Evolutionary conservation across 805 yeast species (phyloP), one percentile per base, ranked within the genome.

Genomic region (Kodamaea lidongshanica): DNA sequence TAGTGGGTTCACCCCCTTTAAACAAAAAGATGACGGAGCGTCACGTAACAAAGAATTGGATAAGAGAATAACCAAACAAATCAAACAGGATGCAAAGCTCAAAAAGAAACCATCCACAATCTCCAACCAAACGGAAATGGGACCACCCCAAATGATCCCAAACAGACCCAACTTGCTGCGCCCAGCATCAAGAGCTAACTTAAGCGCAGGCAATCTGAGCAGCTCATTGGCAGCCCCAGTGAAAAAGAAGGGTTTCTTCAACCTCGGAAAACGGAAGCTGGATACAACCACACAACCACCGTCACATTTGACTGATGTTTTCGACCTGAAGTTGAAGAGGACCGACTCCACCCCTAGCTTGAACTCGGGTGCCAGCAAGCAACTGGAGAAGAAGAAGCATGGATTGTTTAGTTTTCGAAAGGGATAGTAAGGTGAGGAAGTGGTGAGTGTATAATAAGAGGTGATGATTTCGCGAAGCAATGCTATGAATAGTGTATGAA

Each of bases 1-100:
- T 5, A 33, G 45, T 7, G 46, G 50, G 4, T 41, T 60, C 14
- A 48, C 58, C 0, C 57, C 65, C 4, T 56, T 60, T 39, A 58
- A 48, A 30, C 51, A 43, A 6, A 39, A 34, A 19, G 12, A 22
- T 12, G 56, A 49, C 8, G 34, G 48, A 4, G 42, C 43, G 17
- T 25, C 41, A 19, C 35, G 36, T 22, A 55, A 50, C 38, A 44
- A 46, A 23, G 61, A 57, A 21, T 28, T 58, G 7, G 65, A 60
- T 38, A 53, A 46, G 38, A 40, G 54, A 19, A 53, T 58, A 13
- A 46, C 57, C n/a, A 56, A 53, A 27, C 27, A 51, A 34, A 48
- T 56, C 20, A 56, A 51, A 33, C 45, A 48, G 19, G 65, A 58
- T 15, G 64, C 54, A 30, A 53, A 51, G 24, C 12, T 34, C 25